These are phyloP conservation scores for Aspergillus sergii DNA, from an alignment of 2,329 filamentous ascomycete genomes.

Conservation along the genomic window DNA sequence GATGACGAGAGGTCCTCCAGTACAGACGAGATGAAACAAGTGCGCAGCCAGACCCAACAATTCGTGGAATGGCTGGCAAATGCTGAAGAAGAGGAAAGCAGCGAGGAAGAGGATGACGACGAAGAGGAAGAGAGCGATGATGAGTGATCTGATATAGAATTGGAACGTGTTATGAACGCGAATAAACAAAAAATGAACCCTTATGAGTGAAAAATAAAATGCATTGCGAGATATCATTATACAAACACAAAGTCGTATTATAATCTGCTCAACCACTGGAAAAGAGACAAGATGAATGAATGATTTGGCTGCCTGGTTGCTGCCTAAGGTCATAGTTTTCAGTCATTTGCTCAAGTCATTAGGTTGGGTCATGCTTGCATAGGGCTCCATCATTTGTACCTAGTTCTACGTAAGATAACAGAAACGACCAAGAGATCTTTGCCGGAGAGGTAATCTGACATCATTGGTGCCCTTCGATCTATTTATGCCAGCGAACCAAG, in stretches of 20 bases:
- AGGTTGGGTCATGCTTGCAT: neutral
- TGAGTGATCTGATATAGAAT: constrained; percentile 14
- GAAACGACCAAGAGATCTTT: neutral
- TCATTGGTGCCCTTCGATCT: neutral
- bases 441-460: neutral
- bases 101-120: constrained; percentile 51
- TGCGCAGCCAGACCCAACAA: constrained; percentile 73
- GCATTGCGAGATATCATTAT: neutral
- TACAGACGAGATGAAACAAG: constrained; percentile 67
- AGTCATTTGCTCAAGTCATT: neutral
- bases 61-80: constrained; percentile 85
- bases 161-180: constrained; percentile 1
- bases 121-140: constrained; percentile 21
- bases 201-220: neutral
- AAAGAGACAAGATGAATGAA: neutral
- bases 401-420: too few relatives aligned
- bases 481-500: neutral
- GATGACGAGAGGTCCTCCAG: constrained; percentile 69
- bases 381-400: neutral
- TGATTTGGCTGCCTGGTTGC: neutral
- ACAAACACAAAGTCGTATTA: neutral
- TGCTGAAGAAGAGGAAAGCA: constrained; percentile 69
- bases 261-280: neutral
- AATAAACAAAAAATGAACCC: neutral
- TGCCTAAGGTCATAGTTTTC: neutral